Conservation (phyloP, 345 rosid genomes). For the Dovyalis caffra region DNA sequence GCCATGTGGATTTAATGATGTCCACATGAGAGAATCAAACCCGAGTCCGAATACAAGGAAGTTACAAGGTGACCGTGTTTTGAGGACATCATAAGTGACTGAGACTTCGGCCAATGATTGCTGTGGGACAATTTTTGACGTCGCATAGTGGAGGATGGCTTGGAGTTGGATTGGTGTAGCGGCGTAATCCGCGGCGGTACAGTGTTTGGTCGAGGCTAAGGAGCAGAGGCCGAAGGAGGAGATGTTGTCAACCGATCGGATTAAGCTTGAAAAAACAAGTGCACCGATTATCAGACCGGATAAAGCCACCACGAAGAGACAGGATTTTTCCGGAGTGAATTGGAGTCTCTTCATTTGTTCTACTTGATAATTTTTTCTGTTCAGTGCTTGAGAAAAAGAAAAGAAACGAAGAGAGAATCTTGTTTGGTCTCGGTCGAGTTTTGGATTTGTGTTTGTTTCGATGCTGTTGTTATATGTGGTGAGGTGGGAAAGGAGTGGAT, state of each 20-base stretch:
- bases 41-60: constrained; percentile 73
- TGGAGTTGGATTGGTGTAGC: constrained; percentile 43
- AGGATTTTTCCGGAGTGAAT: constrained; percentile 30
- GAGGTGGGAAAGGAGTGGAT: neutral
- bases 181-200: constrained; percentile 7
- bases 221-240: constrained; percentile 39
- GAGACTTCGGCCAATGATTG: constrained; percentile 39
- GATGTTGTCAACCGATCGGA: constrained; percentile 32
- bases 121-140: constrained; percentile 43
- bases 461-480: neutral
- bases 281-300: constrained; percentile 49
- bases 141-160: constrained; percentile 60
- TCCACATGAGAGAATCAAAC: constrained; percentile 76
- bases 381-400: neutral
- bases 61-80: constrained; percentile 43
- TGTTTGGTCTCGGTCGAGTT: neutral
- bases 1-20: constrained; percentile 66
- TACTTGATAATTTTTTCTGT: neutral
- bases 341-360: constrained; percentile 17
- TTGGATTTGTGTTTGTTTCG: neutral
- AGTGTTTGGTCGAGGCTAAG: constrained; percentile 24
- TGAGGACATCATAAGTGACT: constrained; percentile 42
- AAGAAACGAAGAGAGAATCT: neutral
- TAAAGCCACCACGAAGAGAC: constrained; percentile 30
- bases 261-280: constrained; percentile 39